Evolutionary conservation across 2,329 filamentous ascomycete species (phyloP), one percentile per base, ranked within the genome.

Genomic region (Tolypocladium cylindrosporum): DNA sequence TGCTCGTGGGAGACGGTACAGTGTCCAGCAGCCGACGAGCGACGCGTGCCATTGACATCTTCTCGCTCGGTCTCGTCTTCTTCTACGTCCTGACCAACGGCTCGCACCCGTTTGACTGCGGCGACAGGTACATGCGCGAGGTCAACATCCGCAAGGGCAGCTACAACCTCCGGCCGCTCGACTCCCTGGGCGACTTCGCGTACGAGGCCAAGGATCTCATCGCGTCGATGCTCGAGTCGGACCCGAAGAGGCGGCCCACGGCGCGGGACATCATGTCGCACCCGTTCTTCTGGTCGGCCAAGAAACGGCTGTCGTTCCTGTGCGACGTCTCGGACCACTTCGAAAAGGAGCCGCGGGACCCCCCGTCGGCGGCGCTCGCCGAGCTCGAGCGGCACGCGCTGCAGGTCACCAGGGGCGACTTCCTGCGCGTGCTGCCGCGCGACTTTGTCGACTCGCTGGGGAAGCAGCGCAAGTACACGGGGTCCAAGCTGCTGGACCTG

Each of bases 61-160:
- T 99, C 75, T 96, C 92, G 0, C 82, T 99, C 41, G 94, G 94
- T 1, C 88, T 96, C 56, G 91, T 99, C n/a, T 99, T 97, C 77
- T 97, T 92, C 75, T 99, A 97, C 71, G 92, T 97, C n/a, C 80
- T 99, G 60, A 97, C 93, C 1, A 89, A 91, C 61, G 94, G 94
- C 19, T 84, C 82, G 1, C 94, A 99, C 71, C 94, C 94, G 0
- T 99, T 95, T 67, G 93, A 97, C 69, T 92, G 91, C 61, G 92
- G 94, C 58, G 91, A 94, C 68, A 86, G 91, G 55, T 97, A 94
- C 77, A 95, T 96, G 84, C 86, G 94, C 56, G 94, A 99, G 73
- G 89, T 95, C 66, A 97, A 99, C 72, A 97, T 99, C 66, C 91
- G 96, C 66, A 95, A 96, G 71, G 90, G 90, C 62, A 86, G 88